Evolutionary conservation across 2,329 filamentous ascomycete species (phyloP), one percentile per base, ranked within the genome.

Genomic region (Hypoxylon sp.): DNA sequence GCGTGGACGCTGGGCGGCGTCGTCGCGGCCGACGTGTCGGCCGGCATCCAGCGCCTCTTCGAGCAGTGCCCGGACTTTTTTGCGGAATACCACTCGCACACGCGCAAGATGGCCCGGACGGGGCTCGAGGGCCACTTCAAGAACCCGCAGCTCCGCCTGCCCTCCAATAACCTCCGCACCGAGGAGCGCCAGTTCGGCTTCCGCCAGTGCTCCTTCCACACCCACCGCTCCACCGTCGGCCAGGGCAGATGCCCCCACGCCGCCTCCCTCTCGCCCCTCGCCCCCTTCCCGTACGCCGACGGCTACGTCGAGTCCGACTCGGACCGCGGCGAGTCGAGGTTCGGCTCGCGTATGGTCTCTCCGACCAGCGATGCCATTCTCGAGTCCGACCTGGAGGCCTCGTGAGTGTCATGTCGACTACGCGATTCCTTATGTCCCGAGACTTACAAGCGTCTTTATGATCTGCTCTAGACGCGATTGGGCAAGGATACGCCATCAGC

Each of bases 171-270:
- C 57, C 77, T 87, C 20, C 79, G 81, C 64, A 85, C 82, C 74
- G 85, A 85, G 47, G 83, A 87, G 76, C 82, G 85, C 34, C 79
- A 82, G 53, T 87, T 87, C 70, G 85, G 85, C n/a, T 88, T 87
- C 73, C 79, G 85, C 22, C 83, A 85, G 73, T 88, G 85, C 73
- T 85, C 84, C 11, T 88, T 88, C 69, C 85, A 88, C 72, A 85
- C 82, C 37, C 85, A 88, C 70, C 79, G 85, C 19, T 80, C 83
- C 4, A 75, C 78, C 6, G 83, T 86, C 32, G 85, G 84, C 19
- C 81, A 88, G 73, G 79, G 79, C 4, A 75, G 75, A n/a, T 88
- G 85, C 62, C 85, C 84, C 13, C 81, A 86, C 68, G 51, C 50
- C 11, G 43, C 59, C 10, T 51, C 64, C 1, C 50, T 68, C 46